phyloP scores from a whole-genome alignment of 2,329 filamentous ascomycete genomes.

The Paecilomyces variotii region DNA sequence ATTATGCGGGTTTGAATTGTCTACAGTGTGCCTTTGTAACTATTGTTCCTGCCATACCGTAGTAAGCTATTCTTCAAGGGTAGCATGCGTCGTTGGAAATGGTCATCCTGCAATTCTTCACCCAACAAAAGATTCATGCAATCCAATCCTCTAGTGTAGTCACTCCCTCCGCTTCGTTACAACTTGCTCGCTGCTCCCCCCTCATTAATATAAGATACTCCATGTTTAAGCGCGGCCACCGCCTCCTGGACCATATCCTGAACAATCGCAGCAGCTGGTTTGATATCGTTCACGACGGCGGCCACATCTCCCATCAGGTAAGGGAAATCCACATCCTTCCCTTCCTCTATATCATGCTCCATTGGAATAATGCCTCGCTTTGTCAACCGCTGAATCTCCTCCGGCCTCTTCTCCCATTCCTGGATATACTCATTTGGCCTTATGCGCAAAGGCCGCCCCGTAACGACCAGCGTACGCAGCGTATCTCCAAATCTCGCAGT shows the following conservation, averaged over 20 bases:
- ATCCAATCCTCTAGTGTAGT: not conserved
- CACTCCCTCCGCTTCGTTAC: conserved; percentile 18
- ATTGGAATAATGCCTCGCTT: conserved; percentile 72
- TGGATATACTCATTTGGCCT: conserved; percentile 76
- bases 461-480: conserved; percentile 70
- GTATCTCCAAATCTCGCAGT: conserved; percentile 73
- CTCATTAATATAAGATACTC: conserved; percentile 49
- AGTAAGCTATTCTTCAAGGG: not conserved
- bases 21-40: not conserved
- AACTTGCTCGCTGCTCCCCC: conserved; percentile 35
- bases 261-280: conserved; percentile 79
- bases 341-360: conserved; percentile 72
- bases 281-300: conserved; percentile 64
- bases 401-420: conserved; percentile 68
- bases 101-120: not conserved
- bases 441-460: conserved; percentile 72
- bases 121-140: not conserved
- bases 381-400: conserved; percentile 67
- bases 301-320: conserved; percentile 94
- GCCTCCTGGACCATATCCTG: conserved; percentile 80
- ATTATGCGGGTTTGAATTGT: not conserved
- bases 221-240: conserved; percentile 56
- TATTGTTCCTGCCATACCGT: not conserved
- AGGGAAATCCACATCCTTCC: conserved; percentile 73
- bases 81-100: not conserved